Percentiles rank a stretch among this genome's conserved stretches.
Evolutionary conservation across 2,329 filamentous ascomycete species (phyloP).

Genomic region (Stemphylium lycopersici): DNA sequence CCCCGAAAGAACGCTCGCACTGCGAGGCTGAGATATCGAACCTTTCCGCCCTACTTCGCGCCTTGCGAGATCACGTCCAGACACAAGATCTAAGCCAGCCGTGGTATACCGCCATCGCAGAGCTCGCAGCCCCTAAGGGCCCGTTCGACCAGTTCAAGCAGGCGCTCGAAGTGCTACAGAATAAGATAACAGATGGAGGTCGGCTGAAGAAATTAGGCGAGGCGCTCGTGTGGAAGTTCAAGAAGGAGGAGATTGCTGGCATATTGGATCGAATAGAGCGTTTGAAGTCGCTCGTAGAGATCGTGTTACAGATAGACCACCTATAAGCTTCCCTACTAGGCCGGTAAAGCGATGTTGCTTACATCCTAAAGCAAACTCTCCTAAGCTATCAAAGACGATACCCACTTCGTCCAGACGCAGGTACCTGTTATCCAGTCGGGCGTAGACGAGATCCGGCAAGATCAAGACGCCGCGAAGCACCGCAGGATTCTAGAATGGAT

Average conservation of each 20-base stretch:
- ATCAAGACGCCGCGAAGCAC: background rate
- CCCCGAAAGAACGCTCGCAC: conserved; percentile 27
- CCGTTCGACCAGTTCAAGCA: conserved; percentile 35
- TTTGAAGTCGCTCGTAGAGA: conserved; percentile 22
- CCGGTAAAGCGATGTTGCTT: conserved; percentile 25
- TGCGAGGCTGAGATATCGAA: conserved; percentile 27
- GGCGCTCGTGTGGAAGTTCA: conserved; percentile 21
- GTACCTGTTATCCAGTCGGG: conserved; percentile 3
- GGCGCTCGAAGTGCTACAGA: conserved; percentile 23
- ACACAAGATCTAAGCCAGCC: conserved; percentile 12
- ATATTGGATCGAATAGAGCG: conserved; percentile 27
- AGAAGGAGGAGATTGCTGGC: conserved; percentile 21
- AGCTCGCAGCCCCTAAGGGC: conserved; percentile 26
- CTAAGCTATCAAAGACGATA: conserved; percentile 18
- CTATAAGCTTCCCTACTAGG: conserved; percentile 20
- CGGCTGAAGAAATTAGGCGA: conserved; percentile 11
- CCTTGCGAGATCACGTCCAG: conserved; percentile 27
- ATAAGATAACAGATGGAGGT: conserved; percentile 18
- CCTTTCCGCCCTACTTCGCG: conserved; percentile 25
- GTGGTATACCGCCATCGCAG: conserved; percentile 29
- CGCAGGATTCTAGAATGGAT: conserved; percentile 45
- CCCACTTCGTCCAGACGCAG: background rate
- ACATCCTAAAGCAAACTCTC: conserved; percentile 20
- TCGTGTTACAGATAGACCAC: conserved; percentile 31
- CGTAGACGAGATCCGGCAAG: conserved; percentile 9